Evolutionary conservation across 495 filamentous ascomycete species (phyloP).

Genomic region (Podospora bellae-mahoneyi): DNA sequence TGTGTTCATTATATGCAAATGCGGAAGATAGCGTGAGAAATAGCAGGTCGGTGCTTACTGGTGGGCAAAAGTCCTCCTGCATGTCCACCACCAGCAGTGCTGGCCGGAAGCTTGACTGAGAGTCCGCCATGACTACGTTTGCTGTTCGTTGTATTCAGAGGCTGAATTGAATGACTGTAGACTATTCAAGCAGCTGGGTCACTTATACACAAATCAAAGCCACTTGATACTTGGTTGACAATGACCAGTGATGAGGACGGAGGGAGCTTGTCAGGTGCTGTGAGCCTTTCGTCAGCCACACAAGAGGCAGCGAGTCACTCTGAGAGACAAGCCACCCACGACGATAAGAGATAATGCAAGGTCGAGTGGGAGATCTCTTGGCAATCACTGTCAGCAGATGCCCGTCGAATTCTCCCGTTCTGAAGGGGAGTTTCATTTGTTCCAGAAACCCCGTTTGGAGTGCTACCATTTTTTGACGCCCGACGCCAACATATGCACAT

Average conservation of each 20-base stretch:
- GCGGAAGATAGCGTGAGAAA: background rate
- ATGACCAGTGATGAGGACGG: background rate
- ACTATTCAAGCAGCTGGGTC: background rate
- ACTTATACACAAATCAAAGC: background rate
- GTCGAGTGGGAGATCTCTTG: background rate
- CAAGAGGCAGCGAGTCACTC: background rate
- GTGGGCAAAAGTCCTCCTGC: constrained; percentile 96
- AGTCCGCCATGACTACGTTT: constrained; percentile 10
- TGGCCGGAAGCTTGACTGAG: constrained; percentile 31
- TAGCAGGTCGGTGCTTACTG: constrained; percentile 51
- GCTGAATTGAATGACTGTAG: too few species aligned
- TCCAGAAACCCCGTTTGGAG: background rate
- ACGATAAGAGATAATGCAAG: constrained; percentile 7
- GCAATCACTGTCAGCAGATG: background rate
- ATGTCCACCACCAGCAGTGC: constrained; percentile 73
- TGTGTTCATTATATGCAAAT: background rate
- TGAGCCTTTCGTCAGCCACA: background rate
- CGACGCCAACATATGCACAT: background rate
- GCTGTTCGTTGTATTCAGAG: background rate
- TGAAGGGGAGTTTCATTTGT: background rate
- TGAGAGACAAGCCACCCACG: background rate
- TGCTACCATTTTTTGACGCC: constrained; percentile 1
- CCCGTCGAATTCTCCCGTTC: background rate
- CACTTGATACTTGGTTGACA: background rate
- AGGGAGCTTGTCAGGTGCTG: background rate